Conservation (phyloP, 2,329 filamentous ascomycete species). For the Trichoderma sp. region DNA sequence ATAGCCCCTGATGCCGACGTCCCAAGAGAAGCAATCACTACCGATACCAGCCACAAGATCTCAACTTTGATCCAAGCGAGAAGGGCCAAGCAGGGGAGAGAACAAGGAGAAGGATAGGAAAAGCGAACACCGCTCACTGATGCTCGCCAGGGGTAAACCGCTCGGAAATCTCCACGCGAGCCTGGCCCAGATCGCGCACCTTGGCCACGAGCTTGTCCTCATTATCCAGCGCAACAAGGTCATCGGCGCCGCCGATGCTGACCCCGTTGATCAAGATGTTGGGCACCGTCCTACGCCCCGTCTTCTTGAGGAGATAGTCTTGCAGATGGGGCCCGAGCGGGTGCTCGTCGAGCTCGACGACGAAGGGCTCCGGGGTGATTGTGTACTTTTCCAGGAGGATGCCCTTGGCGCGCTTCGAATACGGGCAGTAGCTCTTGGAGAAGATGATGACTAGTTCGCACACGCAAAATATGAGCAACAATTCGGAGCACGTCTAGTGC, state of each 20-base stretch:
- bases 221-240: constrained; percentile 72
- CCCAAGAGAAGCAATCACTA: not conserved
- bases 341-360: constrained; percentile 89
- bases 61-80: not conserved
- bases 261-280: constrained; percentile 87
- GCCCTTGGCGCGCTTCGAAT: constrained; percentile 80
- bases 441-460: constrained; percentile 78
- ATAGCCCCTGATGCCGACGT: constrained; percentile 1
- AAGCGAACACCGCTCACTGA: not conserved
- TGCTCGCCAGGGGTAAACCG: constrained; percentile 39
- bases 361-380: constrained; percentile 78
- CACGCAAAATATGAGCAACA: constrained; percentile 1
- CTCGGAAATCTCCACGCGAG: constrained; percentile 58
- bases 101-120: not conserved
- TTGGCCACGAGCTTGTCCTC: constrained; percentile 69
- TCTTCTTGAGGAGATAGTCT: constrained; percentile 68
- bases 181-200: constrained; percentile 73
- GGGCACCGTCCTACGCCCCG: constrained; percentile 82
- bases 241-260: constrained; percentile 88
- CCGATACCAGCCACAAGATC: not conserved
- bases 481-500: not conserved
- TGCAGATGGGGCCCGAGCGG: constrained; percentile 74
- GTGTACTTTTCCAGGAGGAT: constrained; percentile 82
- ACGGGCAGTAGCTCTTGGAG: constrained; percentile 90
- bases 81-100: not conserved